Evolutionary conservation across 2,329 filamentous ascomycete species (phyloP), one percentile per base, ranked within the genome.

Genomic region (Colletotrichum incanum): DNA sequence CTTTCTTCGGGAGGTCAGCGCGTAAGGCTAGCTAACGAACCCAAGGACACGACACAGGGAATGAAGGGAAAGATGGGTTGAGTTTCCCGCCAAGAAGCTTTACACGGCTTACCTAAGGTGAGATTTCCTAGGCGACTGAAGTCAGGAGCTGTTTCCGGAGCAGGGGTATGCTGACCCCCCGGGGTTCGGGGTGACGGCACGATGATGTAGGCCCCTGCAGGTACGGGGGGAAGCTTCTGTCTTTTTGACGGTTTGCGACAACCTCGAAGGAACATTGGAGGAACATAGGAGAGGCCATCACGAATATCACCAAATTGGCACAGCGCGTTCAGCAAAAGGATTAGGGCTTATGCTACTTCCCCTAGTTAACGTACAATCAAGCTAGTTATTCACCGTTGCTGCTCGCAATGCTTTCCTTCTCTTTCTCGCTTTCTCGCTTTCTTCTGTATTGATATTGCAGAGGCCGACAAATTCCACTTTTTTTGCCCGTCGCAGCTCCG

Each of bases 141-240:
- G 37, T 61, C 47, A 72, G 60, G 60, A 72, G 59, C 66, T 64
- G 39, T 59, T 56, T 55, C 60, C 59, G 60, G 47, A 14, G 41
- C 60, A 72, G 54, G 70, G 70, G 56, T 72, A 37, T 45, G 66
- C 70, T 55, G 59, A 23, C 55, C 41, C 47, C 31, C 37, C 26
- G 14, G 2, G 23, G 50, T n/a, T 62, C 8, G 2, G 7, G 47
- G 67, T 73, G 67, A 73, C 67, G 67, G 67, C 55, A 67, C 71
- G 49, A 71, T 73, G 71, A 73, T 71, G 71, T 71, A 73, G 47
- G 47, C 61, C 67, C 67, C 71, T 73, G 71, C 71, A 73, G 67
- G 67, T 71, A 73, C 71, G n/a, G 37, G 9, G 37, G 8, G 52
- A 34, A 71, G 50, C 68, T 63, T 39, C 61, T 26, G 7, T 26